A percentile compares a stretch with the other conserved stretches of the same genome.
phyloP scores from a whole-genome alignment of 345 rosid species.

The Cardiospermum halicacabum region DNA sequence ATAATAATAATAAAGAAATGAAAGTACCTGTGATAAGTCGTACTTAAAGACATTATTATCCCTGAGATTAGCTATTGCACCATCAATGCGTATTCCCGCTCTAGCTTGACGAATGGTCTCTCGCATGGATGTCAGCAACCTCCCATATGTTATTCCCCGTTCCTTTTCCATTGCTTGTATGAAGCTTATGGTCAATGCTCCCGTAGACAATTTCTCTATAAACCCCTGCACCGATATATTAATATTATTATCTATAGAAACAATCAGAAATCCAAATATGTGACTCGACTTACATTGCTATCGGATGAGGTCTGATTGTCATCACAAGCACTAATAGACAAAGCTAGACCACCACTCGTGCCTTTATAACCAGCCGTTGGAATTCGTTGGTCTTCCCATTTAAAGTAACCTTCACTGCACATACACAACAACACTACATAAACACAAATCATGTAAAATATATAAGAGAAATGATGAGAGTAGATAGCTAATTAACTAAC shows the following conservation, averaged over 20 bases:
- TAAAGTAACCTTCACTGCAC: slow-evolving; percentile 52
- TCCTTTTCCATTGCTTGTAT: slow-evolving; percentile 62
- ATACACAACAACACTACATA: background rate
- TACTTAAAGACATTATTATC: slow-evolving; percentile 21
- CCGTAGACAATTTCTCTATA: slow-evolving; percentile 42
- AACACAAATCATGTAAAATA: too few species aligned
- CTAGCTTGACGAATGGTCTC: slow-evolving; percentile 40
- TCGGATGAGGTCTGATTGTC: slow-evolving; percentile 50
- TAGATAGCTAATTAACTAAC: slow-evolving; percentile 18
- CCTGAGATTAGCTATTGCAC: slow-evolving; percentile 31
- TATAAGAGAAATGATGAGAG: too few species aligned
- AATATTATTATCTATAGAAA: too few species aligned
- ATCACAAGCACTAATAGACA: slow-evolving; percentile 69
- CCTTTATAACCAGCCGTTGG: slow-evolving; percentile 42
- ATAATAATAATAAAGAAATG: background rate
- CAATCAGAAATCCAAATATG: too few species aligned
- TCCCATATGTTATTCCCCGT: slow-evolving; percentile 56
- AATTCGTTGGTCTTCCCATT: slow-evolving; percentile 54
- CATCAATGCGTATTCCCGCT: slow-evolving; percentile 31
- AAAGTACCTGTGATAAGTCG: slow-evolving; percentile 30
- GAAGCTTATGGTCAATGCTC: slow-evolving; percentile 79
- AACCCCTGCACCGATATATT: slow-evolving; percentile 59
- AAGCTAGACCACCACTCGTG: slow-evolving; percentile 66
- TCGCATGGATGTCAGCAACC: slow-evolving; percentile 51
- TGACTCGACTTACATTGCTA: slow-evolving; percentile 41